Evolutionary conservation across 768 basidiomycete species (phyloP), one percentile per base, ranked within the genome.

Genomic region (Boletus patriciae): DNA sequence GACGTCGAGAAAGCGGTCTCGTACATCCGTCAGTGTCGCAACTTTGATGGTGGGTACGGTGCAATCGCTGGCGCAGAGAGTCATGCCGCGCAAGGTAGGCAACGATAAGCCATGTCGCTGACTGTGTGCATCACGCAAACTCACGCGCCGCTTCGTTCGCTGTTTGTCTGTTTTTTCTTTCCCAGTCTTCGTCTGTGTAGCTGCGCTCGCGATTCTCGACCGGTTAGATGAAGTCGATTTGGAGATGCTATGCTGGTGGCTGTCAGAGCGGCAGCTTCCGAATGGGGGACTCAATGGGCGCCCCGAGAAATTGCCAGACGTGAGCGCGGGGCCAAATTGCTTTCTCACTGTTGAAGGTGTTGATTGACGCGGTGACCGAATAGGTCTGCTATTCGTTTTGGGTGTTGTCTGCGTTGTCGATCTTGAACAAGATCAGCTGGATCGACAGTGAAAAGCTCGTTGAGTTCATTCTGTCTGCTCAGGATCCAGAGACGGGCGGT

Each of bases 221-320:
- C 73, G 86, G 46, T 74, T 98, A 15, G 90, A 97, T 63, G 79
- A 80, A 31, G 80, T 96, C 4, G 93, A 98, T 65, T 68, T 76
- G 3, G 82, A 90, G n/a, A 90, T 84, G 29, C 75, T 98, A 1
- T 88, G 79, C 3, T 95, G 92, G 88, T 98, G 97, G 97, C 74
- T 99, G 4, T 83, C 90, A 7, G 97, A 98, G 67, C 80, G 97
- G 8, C 97, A 99, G 69, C 78, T 97, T 13, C 89, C 94, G 0
- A 93, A 83, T 64, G 97, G 97, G 9, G 97, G 97, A 0, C 76
- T 99, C 57, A 98, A 98, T 62, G 97, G 96, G 0, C 80, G 97
- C n/a, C 97, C 97, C 11, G 93, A 99, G 70, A 99, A 99, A 74
- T 77, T 98, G 34, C 92, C 94, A 74, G 96, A 98, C 68, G 97